Conservation (phyloP, 2,329 filamentous ascomycete species). For the Calonectria hawksworthii region DNA sequence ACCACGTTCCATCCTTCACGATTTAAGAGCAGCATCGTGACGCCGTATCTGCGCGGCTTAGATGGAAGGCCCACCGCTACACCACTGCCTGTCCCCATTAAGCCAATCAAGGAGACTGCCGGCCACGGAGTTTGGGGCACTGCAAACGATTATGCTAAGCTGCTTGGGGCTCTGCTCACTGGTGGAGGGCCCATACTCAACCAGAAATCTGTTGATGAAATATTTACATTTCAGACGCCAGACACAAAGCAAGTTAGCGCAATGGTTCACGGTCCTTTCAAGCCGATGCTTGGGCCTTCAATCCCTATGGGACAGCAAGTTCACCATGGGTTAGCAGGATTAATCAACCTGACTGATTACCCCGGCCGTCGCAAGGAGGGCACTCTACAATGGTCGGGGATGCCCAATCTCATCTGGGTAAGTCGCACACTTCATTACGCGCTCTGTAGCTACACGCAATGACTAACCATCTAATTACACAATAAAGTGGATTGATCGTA, state of each 20-base stretch:
- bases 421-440: not conserved
- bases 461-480: not conserved
- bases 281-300: not conserved
- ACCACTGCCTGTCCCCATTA: not conserved
- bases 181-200: not conserved
- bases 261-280: not conserved
- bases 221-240: not conserved
- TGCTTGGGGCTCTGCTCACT: constrained; percentile 1
- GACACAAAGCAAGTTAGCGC: not conserved
- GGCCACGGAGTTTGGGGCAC: constrained; percentile 7
- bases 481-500: constrained; percentile 3
- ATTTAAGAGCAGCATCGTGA: not conserved
- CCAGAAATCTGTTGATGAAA: constrained; percentile 5
- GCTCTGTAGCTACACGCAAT: not conserved
- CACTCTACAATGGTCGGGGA: constrained; percentile 5
- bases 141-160: not conserved
- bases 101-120: not conserved
- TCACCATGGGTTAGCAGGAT: not conserved
- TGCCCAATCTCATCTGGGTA: constrained; percentile 13
- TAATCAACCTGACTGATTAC: constrained; percentile 1
- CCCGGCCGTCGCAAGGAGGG: not conserved
- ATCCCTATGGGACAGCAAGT: not conserved
- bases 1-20: constrained; percentile 1
- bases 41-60: not conserved
- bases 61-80: not conserved